These are phyloP conservation scores for Nitzschia sp. DNA, from an alignment of 108 stramenopile genomes.

Conservation along the genomic window DNA sequence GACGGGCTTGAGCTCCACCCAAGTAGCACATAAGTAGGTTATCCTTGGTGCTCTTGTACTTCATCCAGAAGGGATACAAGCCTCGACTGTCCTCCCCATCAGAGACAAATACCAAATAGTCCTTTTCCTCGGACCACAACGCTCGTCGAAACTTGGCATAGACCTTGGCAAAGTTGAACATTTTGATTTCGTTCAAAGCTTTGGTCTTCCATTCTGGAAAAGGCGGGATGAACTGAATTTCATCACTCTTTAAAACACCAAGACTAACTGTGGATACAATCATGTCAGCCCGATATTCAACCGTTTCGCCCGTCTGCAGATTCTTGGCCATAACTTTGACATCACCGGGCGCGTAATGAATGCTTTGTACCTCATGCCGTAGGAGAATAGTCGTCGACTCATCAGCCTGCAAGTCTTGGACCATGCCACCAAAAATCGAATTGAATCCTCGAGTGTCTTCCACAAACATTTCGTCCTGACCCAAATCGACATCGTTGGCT, in stretches of 20 bases:
- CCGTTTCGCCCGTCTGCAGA: slow-evolving; percentile 5
- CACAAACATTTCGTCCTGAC: slow-evolving; percentile 34
- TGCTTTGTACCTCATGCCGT: slow-evolving; percentile 4
- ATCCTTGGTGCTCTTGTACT: slow-evolving; percentile 18
- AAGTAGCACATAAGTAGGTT: slow-evolving; percentile 28
- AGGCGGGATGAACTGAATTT: slow-evolving; percentile 48
- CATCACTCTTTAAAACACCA: slow-evolving; percentile 47
- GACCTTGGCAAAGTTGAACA: slow-evolving; percentile 30
- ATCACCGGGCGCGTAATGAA: slow-evolving; percentile 13
- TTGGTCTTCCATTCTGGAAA: slow-evolving; percentile 48
- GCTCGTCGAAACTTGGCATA: slow-evolving; percentile 21
- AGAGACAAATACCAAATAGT: slow-evolving; percentile 14
- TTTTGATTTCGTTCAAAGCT: slow-evolving; percentile 48
- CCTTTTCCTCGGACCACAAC: slow-evolving; percentile 19
- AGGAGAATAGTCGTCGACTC: not conserved
- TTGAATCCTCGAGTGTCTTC: slow-evolving; percentile 32
- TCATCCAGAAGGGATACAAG: slow-evolving; percentile 33
- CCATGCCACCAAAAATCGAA: slow-evolving; percentile 17
- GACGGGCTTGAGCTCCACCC: slow-evolving; percentile 19
- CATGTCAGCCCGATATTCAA: slow-evolving; percentile 20
- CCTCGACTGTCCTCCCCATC: slow-evolving; percentile 7
- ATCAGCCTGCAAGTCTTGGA: slow-evolving; percentile 5
- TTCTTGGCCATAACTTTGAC: slow-evolving; percentile 24
- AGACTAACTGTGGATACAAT: slow-evolving; percentile 56
- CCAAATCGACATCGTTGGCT: slow-evolving; percentile 27